These are phyloP conservation scores for Triticum timopheevii DNA, from an alignment of 176 grass and related monocot species.

Conservation along the genomic window DNA sequence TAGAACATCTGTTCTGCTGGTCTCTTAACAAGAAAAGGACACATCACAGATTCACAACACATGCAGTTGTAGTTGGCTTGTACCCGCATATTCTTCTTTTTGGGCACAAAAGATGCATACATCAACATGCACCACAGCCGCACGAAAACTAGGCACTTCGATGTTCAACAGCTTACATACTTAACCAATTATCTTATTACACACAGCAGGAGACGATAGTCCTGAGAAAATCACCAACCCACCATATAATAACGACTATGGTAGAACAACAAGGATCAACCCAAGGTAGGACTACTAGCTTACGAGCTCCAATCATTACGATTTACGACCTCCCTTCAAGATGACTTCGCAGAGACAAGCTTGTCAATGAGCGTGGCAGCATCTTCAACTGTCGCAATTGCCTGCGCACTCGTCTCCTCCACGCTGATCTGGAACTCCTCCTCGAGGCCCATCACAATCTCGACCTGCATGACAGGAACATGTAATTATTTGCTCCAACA, in stretches of 20 bases:
- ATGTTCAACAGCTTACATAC: slow-evolving; percentile 24
- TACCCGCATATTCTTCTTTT: neutral
- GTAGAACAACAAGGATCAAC: slow-evolving; percentile 1
- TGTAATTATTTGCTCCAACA: neutral
- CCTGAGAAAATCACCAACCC: slow-evolving; percentile 10
- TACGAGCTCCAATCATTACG: neutral
- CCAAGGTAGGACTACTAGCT: slow-evolving; percentile 22
- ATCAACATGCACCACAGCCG: neutral
- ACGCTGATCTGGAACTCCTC: slow-evolving; percentile 58
- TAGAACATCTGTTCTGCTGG: too few species aligned
- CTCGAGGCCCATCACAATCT: slow-evolving; percentile 78
- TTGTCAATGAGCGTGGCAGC: slow-evolving; percentile 52
- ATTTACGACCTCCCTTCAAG: neutral
- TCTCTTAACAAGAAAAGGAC: neutral
- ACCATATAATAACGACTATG: slow-evolving; percentile 9
- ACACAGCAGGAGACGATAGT: slow-evolving; percentile 9
- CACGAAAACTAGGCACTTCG: neutral
- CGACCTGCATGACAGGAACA: slow-evolving; percentile 34
- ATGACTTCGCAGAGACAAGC: slow-evolving; percentile 26
- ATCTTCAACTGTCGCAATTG: slow-evolving; percentile 51
- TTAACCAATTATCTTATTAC: slow-evolving; percentile 33
- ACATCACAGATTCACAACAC: neutral
- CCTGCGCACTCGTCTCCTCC: slow-evolving; percentile 57
- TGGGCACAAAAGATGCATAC: slow-evolving; percentile 1
- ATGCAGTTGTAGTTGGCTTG: neutral